Evolutionary conservation across 805 yeast genomes (phyloP).

Genomic region (Myxozyma kluyveri): DNA sequence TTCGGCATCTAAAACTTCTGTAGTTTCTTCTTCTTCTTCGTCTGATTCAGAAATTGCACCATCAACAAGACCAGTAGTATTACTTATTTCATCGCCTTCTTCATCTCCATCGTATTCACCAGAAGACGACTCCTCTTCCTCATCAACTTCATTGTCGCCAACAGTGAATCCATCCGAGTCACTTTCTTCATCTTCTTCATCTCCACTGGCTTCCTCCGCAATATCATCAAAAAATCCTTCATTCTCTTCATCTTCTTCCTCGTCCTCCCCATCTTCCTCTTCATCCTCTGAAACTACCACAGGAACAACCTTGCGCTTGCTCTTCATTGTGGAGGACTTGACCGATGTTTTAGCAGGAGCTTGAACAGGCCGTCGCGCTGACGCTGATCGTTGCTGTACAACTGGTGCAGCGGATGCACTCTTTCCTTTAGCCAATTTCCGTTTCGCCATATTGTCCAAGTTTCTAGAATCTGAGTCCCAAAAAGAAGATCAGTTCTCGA

Average conservation of each 20-base stretch:
- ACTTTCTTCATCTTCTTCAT: slow-evolving; percentile 22
- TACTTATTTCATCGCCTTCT: slow-evolving; percentile 31
- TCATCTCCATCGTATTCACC: slow-evolving; percentile 14
- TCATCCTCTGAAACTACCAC: slow-evolving; percentile 32
- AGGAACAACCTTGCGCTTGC: too few relatives aligned
- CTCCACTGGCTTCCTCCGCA: slow-evolving; percentile 38
- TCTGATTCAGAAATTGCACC: slow-evolving; percentile 24
- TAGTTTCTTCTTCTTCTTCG: slow-evolving; percentile 54
- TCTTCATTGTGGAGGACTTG: too few relatives aligned
- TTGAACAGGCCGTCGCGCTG: too few relatives aligned
- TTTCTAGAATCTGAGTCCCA: background rate
- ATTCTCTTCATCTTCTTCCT: slow-evolving; percentile 28
- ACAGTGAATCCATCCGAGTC: slow-evolving; percentile 7
- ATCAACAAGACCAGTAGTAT: slow-evolving; percentile 29
- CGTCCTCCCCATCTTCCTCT: slow-evolving; percentile 36
- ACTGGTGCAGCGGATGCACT: too few relatives aligned
- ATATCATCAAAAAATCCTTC: slow-evolving; percentile 40
- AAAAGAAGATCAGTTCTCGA: too few relatives aligned
- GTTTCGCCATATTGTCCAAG: slow-evolving; percentile 11
- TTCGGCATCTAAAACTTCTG: slow-evolving; percentile 35
- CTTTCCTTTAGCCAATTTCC: slow-evolving; percentile 17
- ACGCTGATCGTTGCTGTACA: too few relatives aligned
- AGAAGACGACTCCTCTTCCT: slow-evolving; percentile 16
- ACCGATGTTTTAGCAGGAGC: too few relatives aligned
- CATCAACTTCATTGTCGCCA: slow-evolving; percentile 16